phyloP scores from a whole-genome alignment of 345 rosid genomes.

The Turritis glabra region DNA sequence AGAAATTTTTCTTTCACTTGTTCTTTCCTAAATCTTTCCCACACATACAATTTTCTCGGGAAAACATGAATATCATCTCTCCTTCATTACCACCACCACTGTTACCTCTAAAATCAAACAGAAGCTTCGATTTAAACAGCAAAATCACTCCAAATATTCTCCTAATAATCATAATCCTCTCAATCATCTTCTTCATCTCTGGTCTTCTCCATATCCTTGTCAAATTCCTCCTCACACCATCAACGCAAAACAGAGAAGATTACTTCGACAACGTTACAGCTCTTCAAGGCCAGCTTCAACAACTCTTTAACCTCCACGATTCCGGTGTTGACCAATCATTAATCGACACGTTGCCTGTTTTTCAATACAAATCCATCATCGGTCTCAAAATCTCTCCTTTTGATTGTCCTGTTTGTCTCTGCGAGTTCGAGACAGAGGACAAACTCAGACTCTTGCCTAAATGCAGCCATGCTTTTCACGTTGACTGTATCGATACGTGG shows the following conservation, averaged over 20 bases:
- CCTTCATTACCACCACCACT: constrained; percentile 15
- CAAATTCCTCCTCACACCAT: constrained; percentile 69
- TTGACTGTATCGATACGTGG: constrained; percentile 72
- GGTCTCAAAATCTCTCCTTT: constrained; percentile 64
- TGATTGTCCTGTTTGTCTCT: constrained; percentile 68
- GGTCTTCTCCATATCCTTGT: constrained; percentile 88
- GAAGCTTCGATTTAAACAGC: constrained; percentile 53
- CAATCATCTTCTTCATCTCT: constrained; percentile 80
- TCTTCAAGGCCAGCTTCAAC: constrained; percentile 93
- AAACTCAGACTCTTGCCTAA: constrained; percentile 59
- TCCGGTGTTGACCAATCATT: constrained; percentile 72
- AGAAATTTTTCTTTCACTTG: neutral
- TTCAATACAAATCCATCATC: constrained; percentile 57
- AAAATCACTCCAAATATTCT: constrained; percentile 72
- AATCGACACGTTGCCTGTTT: constrained; percentile 73
- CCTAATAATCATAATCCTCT: constrained; percentile 76
- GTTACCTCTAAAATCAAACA: constrained; percentile 22
- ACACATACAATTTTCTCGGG: constrained; percentile 4
- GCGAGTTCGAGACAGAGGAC: constrained; percentile 40
- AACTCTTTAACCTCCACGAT: constrained; percentile 90
- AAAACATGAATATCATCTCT: constrained; percentile 31
- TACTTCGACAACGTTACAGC: constrained; percentile 54
- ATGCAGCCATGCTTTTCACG: constrained; percentile 75
- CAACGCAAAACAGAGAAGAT: constrained; percentile 59
- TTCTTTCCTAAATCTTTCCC: neutral